phyloP scores from a whole-genome alignment of 257 asterid species.

The Gynochthodes officinalis region DNA sequence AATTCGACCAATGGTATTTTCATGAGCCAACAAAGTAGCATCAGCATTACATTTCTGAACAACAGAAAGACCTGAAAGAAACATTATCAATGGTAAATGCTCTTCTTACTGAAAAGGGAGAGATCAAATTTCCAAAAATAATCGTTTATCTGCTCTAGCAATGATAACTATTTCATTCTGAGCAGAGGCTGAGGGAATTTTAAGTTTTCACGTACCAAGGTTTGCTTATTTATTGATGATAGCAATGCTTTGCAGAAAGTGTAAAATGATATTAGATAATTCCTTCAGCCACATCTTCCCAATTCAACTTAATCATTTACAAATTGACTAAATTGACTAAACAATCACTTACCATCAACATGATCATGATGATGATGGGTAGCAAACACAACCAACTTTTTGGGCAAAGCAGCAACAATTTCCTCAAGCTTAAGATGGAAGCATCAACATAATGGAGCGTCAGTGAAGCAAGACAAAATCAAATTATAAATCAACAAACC shows the following conservation, averaged over 20 bases:
- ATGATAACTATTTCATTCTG: neutral
- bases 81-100: conserved; percentile 10
- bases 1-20: conserved; percentile 62
- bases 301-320: neutral
- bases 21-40: conserved; percentile 81
- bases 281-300: neutral
- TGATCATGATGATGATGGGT: conserved; percentile 98
- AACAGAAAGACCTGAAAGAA: conserved; percentile 68
- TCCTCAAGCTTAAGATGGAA: conserved; percentile 62
- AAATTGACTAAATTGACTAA: neutral
- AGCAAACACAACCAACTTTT: conserved; percentile 69
- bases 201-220: neutral
- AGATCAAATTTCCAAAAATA: conserved; percentile 1
- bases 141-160: neutral
- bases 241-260: neutral
- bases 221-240: neutral
- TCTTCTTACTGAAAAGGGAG: neutral
- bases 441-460: conserved; percentile 10
- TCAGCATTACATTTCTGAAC: conserved; percentile 84
- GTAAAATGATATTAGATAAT: neutral
- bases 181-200: neutral
- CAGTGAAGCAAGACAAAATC: neutral
- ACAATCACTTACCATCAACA: conserved; percentile 63
- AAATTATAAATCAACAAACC: neutral
- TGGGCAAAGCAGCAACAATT: conserved; percentile 72